Percentiles rank a stretch among this genome's conserved stretches.
Conservation (phyloP, 257 asterid genomes). For the Scutellaria galericulata region DNA sequence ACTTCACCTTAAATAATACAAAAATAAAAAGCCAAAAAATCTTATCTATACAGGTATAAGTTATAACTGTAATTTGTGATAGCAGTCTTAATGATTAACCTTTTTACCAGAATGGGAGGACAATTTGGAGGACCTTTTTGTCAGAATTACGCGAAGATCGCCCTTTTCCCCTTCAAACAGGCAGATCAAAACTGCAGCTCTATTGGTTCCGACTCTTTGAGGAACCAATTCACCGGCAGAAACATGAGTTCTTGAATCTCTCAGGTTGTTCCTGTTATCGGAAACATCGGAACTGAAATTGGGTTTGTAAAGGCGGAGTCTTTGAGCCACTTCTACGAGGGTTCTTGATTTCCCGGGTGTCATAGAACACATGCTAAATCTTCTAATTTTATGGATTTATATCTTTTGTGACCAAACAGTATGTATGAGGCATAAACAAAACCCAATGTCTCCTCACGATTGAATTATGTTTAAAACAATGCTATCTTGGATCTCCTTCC, state of each 20-base stretch:
- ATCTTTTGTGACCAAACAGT: too few species aligned
- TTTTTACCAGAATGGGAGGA: constrained; percentile 68
- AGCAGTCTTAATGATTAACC: not conserved
- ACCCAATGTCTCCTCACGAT: too few species aligned
- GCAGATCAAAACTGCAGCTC: constrained; percentile 81
- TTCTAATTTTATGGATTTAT: too few species aligned
- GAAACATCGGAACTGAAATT: constrained; percentile 17
- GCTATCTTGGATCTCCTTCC: too few species aligned
- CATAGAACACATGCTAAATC: constrained; percentile 39
- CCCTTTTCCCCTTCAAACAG: constrained; percentile 63
- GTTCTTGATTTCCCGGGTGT: constrained; percentile 40
- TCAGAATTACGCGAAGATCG: constrained; percentile 75
- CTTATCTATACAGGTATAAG: not conserved
- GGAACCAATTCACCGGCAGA: constrained; percentile 15
- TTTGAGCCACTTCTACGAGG: constrained; percentile 47
- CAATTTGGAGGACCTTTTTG: constrained; percentile 68
- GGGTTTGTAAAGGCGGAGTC: constrained; percentile 47
- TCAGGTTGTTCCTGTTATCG: not conserved
- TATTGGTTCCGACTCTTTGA: constrained; percentile 26
- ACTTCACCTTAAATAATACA: constrained; percentile 64
- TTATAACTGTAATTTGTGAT: not conserved
- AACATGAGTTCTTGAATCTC: constrained; percentile 24
- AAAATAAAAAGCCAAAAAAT: not conserved
- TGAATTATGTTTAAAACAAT: too few species aligned
- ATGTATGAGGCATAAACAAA: too few species aligned